Percentiles rank a stretch among this genome's conserved stretches.
Evolutionary conservation across 768 basidiomycete species (phyloP).

Genomic region (Tremella yokohamensis): DNA sequence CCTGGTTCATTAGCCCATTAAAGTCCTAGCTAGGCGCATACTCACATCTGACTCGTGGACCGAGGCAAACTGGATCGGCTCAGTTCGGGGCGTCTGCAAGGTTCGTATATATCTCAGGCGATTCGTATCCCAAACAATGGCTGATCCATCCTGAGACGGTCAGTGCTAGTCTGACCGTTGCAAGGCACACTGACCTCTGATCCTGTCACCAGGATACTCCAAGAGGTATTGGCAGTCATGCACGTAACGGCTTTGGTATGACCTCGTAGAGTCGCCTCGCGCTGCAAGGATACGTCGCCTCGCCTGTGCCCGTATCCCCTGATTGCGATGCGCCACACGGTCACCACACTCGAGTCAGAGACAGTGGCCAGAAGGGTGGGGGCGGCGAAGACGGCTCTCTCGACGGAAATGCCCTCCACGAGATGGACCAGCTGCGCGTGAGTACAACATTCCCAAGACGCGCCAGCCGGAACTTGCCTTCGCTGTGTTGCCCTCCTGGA

Average conservation of each 20-base stretch:
- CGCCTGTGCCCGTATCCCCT: conserved; percentile 36
- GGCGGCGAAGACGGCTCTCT: conserved; percentile 75
- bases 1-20: conserved; percentile 56
- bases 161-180: not conserved
- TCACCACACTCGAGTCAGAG: conserved; percentile 72
- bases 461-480: conserved; percentile 7
- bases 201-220: conserved; percentile 80
- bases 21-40: conserved; percentile 7
- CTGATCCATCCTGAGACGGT: conserved; percentile 64
- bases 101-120: conserved; percentile 73
- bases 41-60: conserved; percentile 84
- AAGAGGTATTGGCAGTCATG: conserved; percentile 69
- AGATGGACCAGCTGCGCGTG: conserved; percentile 64
- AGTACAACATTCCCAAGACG: too few species aligned
- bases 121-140: conserved; percentile 86
- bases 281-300: conserved; percentile 46
- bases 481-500: conserved; percentile 21
- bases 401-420: conserved; percentile 68
- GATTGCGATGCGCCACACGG: conserved; percentile 69
- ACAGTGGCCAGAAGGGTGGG: conserved; percentile 71
- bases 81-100: conserved; percentile 64
- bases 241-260: conserved; percentile 68
- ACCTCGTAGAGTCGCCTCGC: conserved; percentile 74
- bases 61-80: conserved; percentile 63
- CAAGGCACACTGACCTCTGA: conserved; percentile 54